Percentiles rank a stretch among this genome's conserved stretches.
Evolutionary conservation across 768 basidiomycete genomes (phyloP).

Genomic region (Rhizopogon roseolus): DNA sequence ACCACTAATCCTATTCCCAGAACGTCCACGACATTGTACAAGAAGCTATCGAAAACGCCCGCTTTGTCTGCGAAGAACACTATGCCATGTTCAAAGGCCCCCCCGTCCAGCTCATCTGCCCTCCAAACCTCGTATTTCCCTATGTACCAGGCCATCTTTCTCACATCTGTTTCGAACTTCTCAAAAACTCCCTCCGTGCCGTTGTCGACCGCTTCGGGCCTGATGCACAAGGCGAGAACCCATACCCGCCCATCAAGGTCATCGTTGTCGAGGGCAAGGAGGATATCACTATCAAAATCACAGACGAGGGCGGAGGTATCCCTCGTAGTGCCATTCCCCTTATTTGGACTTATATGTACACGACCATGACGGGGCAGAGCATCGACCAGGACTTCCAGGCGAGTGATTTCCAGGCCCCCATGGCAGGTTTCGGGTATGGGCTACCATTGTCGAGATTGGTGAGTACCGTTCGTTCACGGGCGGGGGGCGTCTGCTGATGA

Average conservation of each 20-base stretch:
- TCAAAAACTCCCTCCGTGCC: conserved; percentile 96
- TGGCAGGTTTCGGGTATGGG: conserved; percentile 97
- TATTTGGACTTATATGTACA: conserved; percentile 99
- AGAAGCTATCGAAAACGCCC: conserved; percentile 97
- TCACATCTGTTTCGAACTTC: conserved; percentile 94
- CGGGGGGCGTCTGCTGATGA: background rate
- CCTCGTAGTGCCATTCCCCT: conserved; percentile 80
- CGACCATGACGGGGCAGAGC: conserved; percentile 69
- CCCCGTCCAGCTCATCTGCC: conserved; percentile 94
- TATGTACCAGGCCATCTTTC: conserved; percentile 97
- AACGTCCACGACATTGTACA: conserved; percentile 97
- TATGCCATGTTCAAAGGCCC: conserved; percentile 95
- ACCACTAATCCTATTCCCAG: conserved; percentile 27
- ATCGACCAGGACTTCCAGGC: conserved; percentile 77
- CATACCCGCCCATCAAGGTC: conserved; percentile 86
- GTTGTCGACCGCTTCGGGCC: conserved; percentile 91
- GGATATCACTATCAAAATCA: conserved; percentile 98
- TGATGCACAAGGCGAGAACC: conserved; percentile 28
- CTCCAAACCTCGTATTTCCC: conserved; percentile 77
- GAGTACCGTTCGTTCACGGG: conserved; percentile 20
- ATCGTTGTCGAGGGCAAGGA: conserved; percentile 96
- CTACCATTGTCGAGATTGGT: conserved; percentile 89
- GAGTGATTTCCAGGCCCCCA: conserved; percentile 93
- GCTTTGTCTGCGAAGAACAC: conserved; percentile 93
- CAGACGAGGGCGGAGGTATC: conserved; percentile 96